Base-by-base conservation (phyloP, 176 grass and related monocot species). In the Hyparrhenia diplandra region DNA sequence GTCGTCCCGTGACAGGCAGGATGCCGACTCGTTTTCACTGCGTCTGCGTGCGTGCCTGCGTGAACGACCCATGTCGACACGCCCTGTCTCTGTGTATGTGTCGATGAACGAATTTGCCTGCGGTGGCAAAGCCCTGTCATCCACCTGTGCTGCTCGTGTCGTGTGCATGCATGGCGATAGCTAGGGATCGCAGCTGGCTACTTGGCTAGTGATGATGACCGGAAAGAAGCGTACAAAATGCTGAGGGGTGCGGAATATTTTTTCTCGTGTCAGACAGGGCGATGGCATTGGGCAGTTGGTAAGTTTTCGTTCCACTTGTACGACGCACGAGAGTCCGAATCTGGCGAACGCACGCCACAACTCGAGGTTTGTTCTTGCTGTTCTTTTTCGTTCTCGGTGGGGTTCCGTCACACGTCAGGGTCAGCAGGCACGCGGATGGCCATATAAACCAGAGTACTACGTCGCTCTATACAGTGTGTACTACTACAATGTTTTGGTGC, bases 161-260 rank as follows among this genome's bases (percentile, higher is more conserved):
- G n/a, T n/a, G n/a, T n/a, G n/a, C n/a, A n/a, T 40, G 65, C 83
- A 51, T 14, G 55, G 41, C 39, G 16, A 63, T n/a, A n/a, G n/a
- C n/a, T n/a, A n/a, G n/a, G n/a, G n/a, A 6, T 14, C 13, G 5
- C 6, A 37, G 76, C 2, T 16, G 5, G 24, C 3, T n/a, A n/a
- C n/a, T n/a, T 18, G 7, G 17, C 49, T n/a, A 34, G 10, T 12
- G 64, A n/a, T 9, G 30, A 32, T 36, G 64, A n/a, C 31, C 64
- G 1, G 4, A 29, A 29, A 62, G 49, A 46, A 66, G 43, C 58
- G 6, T 74, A 66, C 59, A 80, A 66, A 66, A 42, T 13, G 69
- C 20, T 27, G 60, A 86, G 69, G 14, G 20, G 14, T 5, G 58
- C 3, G 21, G 51, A 86, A 86, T 80, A 81, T 75, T 75, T 74